phyloP scores from a whole-genome alignment of 805 yeast species.

The Huiozyma naganishii region DNA sequence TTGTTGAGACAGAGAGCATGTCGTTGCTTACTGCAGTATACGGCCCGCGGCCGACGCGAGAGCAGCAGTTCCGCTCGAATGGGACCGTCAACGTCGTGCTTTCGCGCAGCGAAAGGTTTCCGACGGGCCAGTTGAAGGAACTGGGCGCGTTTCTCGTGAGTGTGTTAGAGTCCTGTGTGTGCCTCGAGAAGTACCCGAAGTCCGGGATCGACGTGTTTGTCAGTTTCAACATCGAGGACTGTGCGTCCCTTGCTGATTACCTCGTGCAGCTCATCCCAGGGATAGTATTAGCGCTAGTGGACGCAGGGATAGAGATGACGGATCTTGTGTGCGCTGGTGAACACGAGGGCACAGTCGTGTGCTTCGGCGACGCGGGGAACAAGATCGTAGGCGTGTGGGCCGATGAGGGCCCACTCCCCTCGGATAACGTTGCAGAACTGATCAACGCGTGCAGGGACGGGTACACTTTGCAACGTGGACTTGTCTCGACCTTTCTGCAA shows the following conservation, averaged over 20 bases:
- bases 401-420: slow-evolving; percentile 26
- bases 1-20: slow-evolving; percentile 46
- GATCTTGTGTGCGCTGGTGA: slow-evolving; percentile 57
- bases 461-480: too few species aligned
- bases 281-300: slow-evolving; percentile 65
- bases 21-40: slow-evolving; percentile 59
- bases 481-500: too few species aligned
- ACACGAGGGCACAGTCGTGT: slow-evolving; percentile 34
- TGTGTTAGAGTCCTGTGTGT: slow-evolving; percentile 30
- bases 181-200: slow-evolving; percentile 71
- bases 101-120: slow-evolving; percentile 24
- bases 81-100: slow-evolving; percentile 51
- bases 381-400: slow-evolving; percentile 55
- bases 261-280: slow-evolving; percentile 29
- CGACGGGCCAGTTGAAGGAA: slow-evolving; percentile 27
- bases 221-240: slow-evolving; percentile 38
- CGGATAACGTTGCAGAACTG: slow-evolving; percentile 7
- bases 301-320: slow-evolving; percentile 71
- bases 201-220: slow-evolving; percentile 75
- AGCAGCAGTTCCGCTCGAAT: slow-evolving; percentile 53
- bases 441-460: background rate
- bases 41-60: slow-evolving; percentile 79
- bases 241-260: slow-evolving; percentile 9
- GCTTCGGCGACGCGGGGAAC: slow-evolving; percentile 44
- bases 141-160: slow-evolving; percentile 32